These are phyloP conservation scores for Uronychia setigera DNA, from an alignment of 73 alveolate genomes.

Conservation along the genomic window DNA sequence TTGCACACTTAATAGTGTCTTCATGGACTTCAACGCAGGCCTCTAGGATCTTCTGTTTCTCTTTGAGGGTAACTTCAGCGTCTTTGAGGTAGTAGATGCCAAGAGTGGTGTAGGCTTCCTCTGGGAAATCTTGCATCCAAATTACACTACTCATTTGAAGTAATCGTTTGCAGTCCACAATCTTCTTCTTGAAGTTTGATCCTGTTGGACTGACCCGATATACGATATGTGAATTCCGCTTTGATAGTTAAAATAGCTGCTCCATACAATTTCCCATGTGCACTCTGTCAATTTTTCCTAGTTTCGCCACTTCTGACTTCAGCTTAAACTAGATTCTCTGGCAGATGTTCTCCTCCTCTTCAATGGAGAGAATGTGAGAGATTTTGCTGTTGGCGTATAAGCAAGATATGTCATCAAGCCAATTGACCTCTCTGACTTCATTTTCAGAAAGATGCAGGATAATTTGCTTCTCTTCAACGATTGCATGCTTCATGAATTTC, in stretches of 20 bases:
- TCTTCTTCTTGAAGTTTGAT: conserved; percentile 78
- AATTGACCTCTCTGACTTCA: background rate
- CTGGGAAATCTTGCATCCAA: conserved; percentile 67
- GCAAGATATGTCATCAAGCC: background rate
- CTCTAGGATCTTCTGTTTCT: background rate
- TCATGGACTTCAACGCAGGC: background rate
- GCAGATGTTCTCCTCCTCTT: background rate
- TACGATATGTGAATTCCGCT: conserved; percentile 80
- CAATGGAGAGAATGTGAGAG: background rate
- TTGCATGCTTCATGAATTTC: background rate
- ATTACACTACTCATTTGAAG: conserved; percentile 92
- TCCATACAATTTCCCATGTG: background rate
- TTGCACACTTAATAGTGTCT: background rate
- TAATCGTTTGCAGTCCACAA: conserved; percentile 88
- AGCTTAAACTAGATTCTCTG: background rate
- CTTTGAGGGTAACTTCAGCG: background rate
- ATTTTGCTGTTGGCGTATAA: background rate
- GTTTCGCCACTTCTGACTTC: background rate
- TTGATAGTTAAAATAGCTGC: background rate
- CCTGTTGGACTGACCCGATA: conserved; percentile 94
- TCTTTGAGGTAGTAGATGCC: conserved; percentile 40
- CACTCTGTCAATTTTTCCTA: background rate
- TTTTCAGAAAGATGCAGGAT: background rate
- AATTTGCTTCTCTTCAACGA: background rate
- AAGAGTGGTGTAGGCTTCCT: background rate